phyloP scores from a whole-genome alignment of 1,284 basidiomycete genomes.

The Cerrena zonata region DNA sequence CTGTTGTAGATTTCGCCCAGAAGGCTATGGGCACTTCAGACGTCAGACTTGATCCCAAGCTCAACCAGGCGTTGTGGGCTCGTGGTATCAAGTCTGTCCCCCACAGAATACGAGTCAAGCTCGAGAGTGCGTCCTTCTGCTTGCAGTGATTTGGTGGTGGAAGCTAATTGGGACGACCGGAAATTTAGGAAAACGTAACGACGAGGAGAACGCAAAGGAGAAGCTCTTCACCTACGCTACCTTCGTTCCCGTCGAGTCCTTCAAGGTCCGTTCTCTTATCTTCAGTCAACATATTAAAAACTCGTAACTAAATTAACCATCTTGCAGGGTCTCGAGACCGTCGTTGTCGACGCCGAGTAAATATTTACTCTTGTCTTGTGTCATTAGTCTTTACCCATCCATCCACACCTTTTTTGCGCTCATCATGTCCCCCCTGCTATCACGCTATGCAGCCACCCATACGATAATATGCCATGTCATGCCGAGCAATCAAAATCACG shows the following conservation, averaged over 20 bases:
- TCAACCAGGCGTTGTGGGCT: constrained; percentile 91
- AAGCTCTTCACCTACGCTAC: constrained; percentile 91
- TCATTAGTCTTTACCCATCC: background rate
- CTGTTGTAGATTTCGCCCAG: constrained; percentile 81
- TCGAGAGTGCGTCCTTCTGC: constrained; percentile 73
- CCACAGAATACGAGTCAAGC: constrained; percentile 82
- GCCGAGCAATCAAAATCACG: constrained; percentile 6
- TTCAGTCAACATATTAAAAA: background rate
- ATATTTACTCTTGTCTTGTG: constrained; percentile 7
- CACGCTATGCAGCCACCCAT: constrained; percentile 4
- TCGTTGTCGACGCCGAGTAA: constrained; percentile 73
- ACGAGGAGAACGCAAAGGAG: constrained; percentile 95
- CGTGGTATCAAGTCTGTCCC: constrained; percentile 87
- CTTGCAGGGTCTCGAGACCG: constrained; percentile 73
- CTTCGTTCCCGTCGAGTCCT: constrained; percentile 72
- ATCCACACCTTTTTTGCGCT: background rate
- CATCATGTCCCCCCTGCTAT: background rate
- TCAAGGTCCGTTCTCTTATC: constrained; percentile 64
- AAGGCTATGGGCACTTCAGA: constrained; percentile 92
- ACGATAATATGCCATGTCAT: constrained; percentile 7
- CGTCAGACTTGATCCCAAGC: constrained; percentile 85
- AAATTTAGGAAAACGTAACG: constrained; percentile 74
- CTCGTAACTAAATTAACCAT: background rate
- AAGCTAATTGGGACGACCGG: background rate
- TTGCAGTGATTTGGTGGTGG: constrained; percentile 5